phyloP scores from a whole-genome alignment of 345 rosid species.

The Raphanus raphanistrum region DNA sequence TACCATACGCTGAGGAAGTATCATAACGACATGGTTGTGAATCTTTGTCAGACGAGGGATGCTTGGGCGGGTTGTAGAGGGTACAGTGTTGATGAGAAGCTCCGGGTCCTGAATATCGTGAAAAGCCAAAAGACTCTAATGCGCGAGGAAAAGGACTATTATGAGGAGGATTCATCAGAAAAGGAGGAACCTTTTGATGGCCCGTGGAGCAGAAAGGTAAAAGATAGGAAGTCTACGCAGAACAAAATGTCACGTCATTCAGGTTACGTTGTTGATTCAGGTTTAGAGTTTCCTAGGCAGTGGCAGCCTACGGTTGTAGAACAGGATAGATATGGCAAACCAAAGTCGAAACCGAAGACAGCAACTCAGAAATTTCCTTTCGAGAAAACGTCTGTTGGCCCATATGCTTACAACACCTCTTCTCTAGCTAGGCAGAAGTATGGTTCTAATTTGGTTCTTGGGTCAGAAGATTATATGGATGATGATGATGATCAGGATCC shows the following conservation, averaged over 20 bases:
- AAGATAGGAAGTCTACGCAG: conserved; percentile 52
- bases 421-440: conserved; percentile 47
- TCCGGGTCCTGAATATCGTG: conserved; percentile 75
- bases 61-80: conserved; percentile 82
- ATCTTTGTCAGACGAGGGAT: conserved; percentile 85
- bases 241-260: conserved; percentile 47
- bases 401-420: conserved; percentile 45
- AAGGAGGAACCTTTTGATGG: conserved; percentile 62
- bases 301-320: conserved; percentile 43
- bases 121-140: conserved; percentile 83
- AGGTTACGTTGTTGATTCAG: conserved; percentile 44
- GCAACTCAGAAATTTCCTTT: conserved; percentile 50
- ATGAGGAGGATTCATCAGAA: conserved; percentile 59
- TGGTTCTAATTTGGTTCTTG: conserved; percentile 47
- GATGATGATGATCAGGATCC: conserved; percentile 57
- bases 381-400: conserved; percentile 41
- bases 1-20: conserved; percentile 79
- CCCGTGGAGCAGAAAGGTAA: conserved; percentile 57
- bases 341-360: conserved; percentile 63
- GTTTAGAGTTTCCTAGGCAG: conserved; percentile 51
- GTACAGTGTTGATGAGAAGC: conserved; percentile 85
- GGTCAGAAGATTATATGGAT: conserved; percentile 53
- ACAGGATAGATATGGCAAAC: conserved; percentile 54
- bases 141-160: conserved; percentile 68
- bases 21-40: conserved; percentile 78